phyloP scores from a whole-genome alignment of 805 yeast genomes.

The Wickerhamiella siamensis region DNA sequence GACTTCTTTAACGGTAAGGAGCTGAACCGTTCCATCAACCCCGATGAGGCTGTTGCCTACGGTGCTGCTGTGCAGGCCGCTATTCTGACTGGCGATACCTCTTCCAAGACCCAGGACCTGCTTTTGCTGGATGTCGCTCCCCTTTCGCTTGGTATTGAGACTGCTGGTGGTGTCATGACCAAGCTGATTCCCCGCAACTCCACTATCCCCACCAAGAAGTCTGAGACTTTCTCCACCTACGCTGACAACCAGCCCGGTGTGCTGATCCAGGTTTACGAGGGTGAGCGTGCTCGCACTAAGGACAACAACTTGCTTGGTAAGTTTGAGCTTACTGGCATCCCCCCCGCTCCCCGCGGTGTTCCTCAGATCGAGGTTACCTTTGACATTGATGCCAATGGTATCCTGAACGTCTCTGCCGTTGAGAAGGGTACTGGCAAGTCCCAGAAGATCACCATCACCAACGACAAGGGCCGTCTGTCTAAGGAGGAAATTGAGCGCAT shows the following conservation, averaged over 20 bases:
- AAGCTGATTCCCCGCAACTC: constrained; percentile 97
- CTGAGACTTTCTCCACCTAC: constrained; percentile 90
- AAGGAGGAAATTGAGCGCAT: constrained; percentile 96
- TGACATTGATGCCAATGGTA: constrained; percentile 95
- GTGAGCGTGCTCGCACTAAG: constrained; percentile 93
- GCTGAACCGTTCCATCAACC: constrained; percentile 92
- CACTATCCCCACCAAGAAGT: constrained; percentile 93
- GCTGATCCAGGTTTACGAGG: constrained; percentile 90
- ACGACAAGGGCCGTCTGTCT: constrained; percentile 96
- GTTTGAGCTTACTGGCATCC: constrained; percentile 91
- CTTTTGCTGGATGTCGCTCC: constrained; percentile 95
- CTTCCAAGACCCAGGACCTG: constrained; percentile 91
- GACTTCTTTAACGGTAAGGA: constrained; percentile 97
- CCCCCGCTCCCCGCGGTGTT: constrained; percentile 98
- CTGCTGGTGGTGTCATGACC: constrained; percentile 99
- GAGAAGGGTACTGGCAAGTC: constrained; percentile 99
- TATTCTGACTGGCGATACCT: constrained; percentile 87
- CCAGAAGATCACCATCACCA: constrained; percentile 93
- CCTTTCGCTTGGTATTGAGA: constrained; percentile 92
- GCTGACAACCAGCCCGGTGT: constrained; percentile 99
- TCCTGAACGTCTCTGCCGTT: constrained; percentile 86
- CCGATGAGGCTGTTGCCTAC: constrained; percentile 98
- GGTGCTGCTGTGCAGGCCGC: constrained; percentile 99
- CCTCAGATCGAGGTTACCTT: constrained; percentile 97
- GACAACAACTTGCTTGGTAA: constrained; percentile 95